phyloP scores from a whole-genome alignment of 1,284 basidiomycete genomes.

The Pseudomicrostroma phylloplanum region DNA sequence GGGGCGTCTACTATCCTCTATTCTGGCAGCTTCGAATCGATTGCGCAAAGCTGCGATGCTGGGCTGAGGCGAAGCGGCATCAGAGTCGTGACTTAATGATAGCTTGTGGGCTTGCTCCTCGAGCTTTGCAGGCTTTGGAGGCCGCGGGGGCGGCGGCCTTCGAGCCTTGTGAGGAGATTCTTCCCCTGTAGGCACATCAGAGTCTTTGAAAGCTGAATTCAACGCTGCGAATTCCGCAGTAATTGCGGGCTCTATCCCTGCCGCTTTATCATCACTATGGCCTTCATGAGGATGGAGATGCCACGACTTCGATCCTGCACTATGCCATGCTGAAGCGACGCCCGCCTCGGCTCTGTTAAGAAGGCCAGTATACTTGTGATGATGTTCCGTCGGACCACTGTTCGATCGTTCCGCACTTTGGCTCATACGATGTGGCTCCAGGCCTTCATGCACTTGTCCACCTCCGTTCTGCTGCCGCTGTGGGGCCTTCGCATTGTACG shows the following conservation, averaged over 20 bases:
- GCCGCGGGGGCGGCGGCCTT: constrained; percentile 2
- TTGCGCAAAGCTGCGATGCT: not conserved
- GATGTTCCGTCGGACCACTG: no score
- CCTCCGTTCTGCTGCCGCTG: no score
- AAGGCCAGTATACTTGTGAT: no score
- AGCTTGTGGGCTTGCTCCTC: not conserved
- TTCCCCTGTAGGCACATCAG: not conserved
- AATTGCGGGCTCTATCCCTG: not conserved
- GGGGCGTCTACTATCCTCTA: no score
- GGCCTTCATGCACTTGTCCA: no score
- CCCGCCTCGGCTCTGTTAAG: not conserved
- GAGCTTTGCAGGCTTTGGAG: constrained; percentile 1
- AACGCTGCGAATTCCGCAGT: no score
- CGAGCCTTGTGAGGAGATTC: not conserved
- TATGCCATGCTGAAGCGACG: not conserved
- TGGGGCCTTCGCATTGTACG: no score
- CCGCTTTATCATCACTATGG: not conserved
- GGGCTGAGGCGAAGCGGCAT: not conserved
- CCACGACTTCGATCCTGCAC: not conserved
- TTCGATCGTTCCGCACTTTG: no score
- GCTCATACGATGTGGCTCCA: no score
- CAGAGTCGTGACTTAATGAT: not conserved
- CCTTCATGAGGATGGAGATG: not conserved
- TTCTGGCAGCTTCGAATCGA: not conserved
- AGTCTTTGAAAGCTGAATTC: not conserved